Evolutionary conservation across 1,284 basidiomycete species (phyloP).

Genomic region (Meripilus lineatus): DNA sequence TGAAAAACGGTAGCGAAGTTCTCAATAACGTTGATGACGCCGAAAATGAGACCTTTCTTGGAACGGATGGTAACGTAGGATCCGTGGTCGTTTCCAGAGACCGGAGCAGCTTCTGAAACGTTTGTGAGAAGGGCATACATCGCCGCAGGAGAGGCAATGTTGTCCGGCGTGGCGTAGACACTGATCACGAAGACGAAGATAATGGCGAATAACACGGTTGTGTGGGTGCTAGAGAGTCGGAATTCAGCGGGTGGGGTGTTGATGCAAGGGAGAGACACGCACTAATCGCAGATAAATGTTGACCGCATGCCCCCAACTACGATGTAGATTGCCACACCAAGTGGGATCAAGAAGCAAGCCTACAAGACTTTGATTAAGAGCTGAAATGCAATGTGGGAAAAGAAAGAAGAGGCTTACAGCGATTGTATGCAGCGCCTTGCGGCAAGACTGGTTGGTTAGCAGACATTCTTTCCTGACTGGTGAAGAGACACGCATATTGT

Average conservation of each 20-base stretch:
- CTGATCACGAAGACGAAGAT: slow-evolving; percentile 64
- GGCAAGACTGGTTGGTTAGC: slow-evolving; percentile 25
- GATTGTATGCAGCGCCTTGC: slow-evolving; percentile 41
- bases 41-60: slow-evolving; percentile 81
- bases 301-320: slow-evolving; percentile 48
- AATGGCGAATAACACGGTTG: slow-evolving; percentile 77
- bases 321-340: slow-evolving; percentile 53
- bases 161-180: slow-evolving; percentile 66
- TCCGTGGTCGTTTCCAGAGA: slow-evolving; percentile 55
- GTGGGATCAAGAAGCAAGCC: slow-evolving; percentile 60
- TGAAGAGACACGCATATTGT: too few relatives aligned
- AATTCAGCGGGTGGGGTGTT: not conserved
- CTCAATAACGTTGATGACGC: slow-evolving; percentile 81
- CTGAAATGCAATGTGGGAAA: not conserved
- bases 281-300: slow-evolving; percentile 38
- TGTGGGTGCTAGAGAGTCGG: slow-evolving; percentile 55
- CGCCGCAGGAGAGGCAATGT: slow-evolving; percentile 46
- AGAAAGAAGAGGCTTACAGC: slow-evolving; percentile 30
- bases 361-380: slow-evolving; percentile 24
- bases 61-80: slow-evolving; percentile 77
- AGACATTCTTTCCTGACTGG: too few relatives aligned
- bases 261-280: slow-evolving; percentile 7
- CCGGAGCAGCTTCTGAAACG: slow-evolving; percentile 38
- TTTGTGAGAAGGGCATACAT: slow-evolving; percentile 50
- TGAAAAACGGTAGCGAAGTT: slow-evolving; percentile 58